Conservation (phyloP, 2,329 filamentous ascomycete genomes). For the Trichoderma polysporum region DNA sequence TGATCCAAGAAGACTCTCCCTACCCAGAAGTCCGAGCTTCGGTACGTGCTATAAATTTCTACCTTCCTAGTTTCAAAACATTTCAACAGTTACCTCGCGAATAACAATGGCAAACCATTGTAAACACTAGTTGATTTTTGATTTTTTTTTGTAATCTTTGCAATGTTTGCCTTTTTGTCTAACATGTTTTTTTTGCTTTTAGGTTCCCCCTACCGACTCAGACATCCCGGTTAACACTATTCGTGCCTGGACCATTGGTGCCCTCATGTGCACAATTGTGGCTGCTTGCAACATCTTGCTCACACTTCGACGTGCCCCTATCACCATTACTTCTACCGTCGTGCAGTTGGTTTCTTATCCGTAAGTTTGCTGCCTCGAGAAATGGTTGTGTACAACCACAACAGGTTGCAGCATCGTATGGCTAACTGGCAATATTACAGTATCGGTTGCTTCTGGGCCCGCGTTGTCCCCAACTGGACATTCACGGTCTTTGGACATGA, state of each 20-base stretch:
- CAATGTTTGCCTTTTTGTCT: neutral
- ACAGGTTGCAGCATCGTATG: neutral
- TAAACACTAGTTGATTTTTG: neutral
- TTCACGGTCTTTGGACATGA: conserved; percentile 35
- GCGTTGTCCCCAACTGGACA: conserved; percentile 32
- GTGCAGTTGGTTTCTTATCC: conserved; percentile 57
- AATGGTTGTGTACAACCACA: neutral
- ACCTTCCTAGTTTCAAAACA: neutral
- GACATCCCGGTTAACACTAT: conserved; percentile 58
- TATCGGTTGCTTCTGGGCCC: conserved; percentile 37
- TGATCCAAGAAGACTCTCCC: conserved; percentile 53
- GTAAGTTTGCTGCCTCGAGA: conserved; percentile 25
- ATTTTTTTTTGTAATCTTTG: neutral
- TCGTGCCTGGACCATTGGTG: conserved; percentile 59
- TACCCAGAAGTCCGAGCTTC: conserved; percentile 31
- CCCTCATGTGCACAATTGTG: conserved; percentile 57
- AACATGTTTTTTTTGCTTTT: neutral
- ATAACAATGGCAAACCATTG: neutral
- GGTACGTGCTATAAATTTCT: conserved; percentile 19
- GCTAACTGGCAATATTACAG: conserved; percentile 11
- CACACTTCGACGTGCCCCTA: conserved; percentile 48
- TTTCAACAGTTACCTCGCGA: neutral
- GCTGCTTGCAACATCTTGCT: conserved; percentile 58
- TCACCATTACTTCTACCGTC: conserved; percentile 53
- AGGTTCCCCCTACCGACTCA: conserved; percentile 45